phyloP scores from a whole-genome alignment of 495 filamentous ascomycete species.

The Penicillium coffeae region DNA sequence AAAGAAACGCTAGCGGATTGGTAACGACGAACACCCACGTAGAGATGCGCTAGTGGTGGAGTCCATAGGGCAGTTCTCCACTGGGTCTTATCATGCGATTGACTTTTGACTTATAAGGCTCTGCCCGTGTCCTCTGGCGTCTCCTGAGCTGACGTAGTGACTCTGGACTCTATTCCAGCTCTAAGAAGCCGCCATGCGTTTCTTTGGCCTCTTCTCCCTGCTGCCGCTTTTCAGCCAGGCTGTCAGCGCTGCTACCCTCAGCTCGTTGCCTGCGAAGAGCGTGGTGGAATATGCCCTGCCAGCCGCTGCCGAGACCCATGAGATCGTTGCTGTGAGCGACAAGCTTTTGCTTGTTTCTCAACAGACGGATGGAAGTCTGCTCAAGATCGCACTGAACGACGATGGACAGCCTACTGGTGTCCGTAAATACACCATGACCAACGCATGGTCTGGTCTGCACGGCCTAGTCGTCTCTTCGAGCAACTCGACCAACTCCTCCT shows the following conservation, averaged over 20 bases:
- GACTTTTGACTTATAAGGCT: too few species aligned
- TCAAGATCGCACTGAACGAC: not conserved
- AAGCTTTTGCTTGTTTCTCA: not conserved
- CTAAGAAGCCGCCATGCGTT: too few species aligned
- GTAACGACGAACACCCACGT: too few species aligned
- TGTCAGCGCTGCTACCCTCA: not conserved
- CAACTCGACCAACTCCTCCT: not conserved
- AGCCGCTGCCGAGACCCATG: not conserved
- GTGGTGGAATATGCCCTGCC: not conserved
- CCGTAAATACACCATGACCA: not conserved
- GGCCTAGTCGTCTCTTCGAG: not conserved
- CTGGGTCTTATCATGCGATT: too few species aligned
- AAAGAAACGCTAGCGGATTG: too few species aligned
- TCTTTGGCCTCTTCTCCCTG: too few species aligned
- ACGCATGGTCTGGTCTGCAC: not conserved
- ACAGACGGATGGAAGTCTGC: not conserved
- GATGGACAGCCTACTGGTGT: not conserved
- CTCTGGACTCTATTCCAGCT: too few species aligned
- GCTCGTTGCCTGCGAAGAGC: not conserved
- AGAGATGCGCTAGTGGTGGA: too few species aligned
- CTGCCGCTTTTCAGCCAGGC: too few species aligned
- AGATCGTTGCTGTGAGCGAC: not conserved
- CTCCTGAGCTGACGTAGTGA: too few species aligned
- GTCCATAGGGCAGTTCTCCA: too few species aligned
- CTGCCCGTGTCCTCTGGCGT: too few species aligned